Percentiles rank a stretch among this genome's conserved stretches.
These are phyloP conservation scores for Aspergillus sp. DNA, from an alignment of 2,329 filamentous ascomycete genomes.

Conservation along the genomic window DNA sequence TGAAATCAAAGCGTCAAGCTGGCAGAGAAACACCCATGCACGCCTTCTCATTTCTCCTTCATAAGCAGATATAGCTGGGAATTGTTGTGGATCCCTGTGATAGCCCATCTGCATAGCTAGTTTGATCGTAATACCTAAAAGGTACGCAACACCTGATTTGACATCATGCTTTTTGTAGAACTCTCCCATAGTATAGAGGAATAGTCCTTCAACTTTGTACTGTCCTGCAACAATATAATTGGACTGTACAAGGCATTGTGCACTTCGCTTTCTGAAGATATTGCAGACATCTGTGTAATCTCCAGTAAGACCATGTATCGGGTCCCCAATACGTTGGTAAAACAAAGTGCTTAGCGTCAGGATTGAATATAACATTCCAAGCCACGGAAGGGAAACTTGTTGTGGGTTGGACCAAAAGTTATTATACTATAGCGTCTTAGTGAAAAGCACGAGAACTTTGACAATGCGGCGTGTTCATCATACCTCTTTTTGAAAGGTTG, in stretches of 20 bases:
- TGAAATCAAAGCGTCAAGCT: constrained; percentile 61
- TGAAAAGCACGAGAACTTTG: not conserved
- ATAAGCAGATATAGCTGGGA: constrained; percentile 54
- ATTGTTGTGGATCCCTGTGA: constrained; percentile 58
- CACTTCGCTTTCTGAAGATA: constrained; percentile 51
- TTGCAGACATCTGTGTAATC: constrained; percentile 27
- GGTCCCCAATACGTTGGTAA: constrained; percentile 25
- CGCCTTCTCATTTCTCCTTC: constrained; percentile 56
- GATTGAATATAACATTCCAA: constrained; percentile 31
- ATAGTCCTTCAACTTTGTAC: constrained; percentile 34
- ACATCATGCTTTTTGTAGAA: constrained; percentile 33
- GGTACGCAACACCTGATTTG: constrained; percentile 55
- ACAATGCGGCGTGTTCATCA: not conserved
- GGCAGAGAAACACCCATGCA: constrained; percentile 43
- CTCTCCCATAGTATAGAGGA: constrained; percentile 30
- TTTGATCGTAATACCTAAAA: constrained; percentile 56
- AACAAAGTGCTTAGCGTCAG: constrained; percentile 29
- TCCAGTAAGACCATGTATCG: constrained; percentile 19
- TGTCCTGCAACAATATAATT: constrained; percentile 34
- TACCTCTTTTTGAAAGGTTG: constrained; percentile 34
- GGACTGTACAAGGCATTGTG: constrained; percentile 33
- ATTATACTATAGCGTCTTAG: constrained; percentile 25
- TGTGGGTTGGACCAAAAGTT: constrained; percentile 32
- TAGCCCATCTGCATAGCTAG: constrained; percentile 64
- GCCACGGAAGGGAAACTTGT: constrained; percentile 30